These are phyloP conservation scores for Sideroxylon spinosum DNA, from an alignment of 179 eudicot genomes.

Conservation along the genomic window DNA sequence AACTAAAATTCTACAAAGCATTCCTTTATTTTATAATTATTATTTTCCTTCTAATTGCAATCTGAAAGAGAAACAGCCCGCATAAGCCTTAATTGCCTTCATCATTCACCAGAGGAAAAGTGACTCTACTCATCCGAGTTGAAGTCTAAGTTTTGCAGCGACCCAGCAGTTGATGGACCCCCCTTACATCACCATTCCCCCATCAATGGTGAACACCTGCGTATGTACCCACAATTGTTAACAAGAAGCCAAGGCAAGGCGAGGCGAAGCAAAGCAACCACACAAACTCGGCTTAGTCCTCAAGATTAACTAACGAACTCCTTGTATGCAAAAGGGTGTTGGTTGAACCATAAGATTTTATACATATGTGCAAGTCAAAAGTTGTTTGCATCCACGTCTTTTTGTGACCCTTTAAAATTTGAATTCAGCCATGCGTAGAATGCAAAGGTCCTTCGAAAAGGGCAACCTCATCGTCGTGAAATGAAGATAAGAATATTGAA, in stretches of 20 bases:
- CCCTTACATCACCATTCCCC: constrained; percentile 40
- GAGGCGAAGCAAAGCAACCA: background rate
- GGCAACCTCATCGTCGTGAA: background rate
- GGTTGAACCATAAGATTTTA: background rate
- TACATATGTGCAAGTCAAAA: no score
- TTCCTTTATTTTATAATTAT: no score
- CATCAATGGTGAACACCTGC: constrained; percentile 42
- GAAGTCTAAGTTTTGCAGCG: background rate
- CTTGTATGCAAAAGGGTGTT: background rate
- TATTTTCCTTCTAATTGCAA: background rate
- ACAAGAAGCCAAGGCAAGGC: background rate
- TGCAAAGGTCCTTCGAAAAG: background rate
- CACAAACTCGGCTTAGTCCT: background rate
- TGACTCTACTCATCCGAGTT: constrained; percentile 1
- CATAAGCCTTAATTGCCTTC: background rate
- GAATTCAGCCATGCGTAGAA: background rate
- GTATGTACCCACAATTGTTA: constrained; percentile 3
- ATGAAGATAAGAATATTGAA: background rate
- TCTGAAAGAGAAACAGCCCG: background rate
- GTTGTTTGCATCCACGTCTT: no score
- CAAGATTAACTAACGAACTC: background rate
- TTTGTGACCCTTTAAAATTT: background rate
- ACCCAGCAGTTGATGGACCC: background rate
- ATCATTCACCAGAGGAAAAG: background rate
- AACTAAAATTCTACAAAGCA: no score